phyloP scores from a whole-genome alignment of 495 filamentous ascomycete species.

The Parathielavia hyrcaniae region DNA sequence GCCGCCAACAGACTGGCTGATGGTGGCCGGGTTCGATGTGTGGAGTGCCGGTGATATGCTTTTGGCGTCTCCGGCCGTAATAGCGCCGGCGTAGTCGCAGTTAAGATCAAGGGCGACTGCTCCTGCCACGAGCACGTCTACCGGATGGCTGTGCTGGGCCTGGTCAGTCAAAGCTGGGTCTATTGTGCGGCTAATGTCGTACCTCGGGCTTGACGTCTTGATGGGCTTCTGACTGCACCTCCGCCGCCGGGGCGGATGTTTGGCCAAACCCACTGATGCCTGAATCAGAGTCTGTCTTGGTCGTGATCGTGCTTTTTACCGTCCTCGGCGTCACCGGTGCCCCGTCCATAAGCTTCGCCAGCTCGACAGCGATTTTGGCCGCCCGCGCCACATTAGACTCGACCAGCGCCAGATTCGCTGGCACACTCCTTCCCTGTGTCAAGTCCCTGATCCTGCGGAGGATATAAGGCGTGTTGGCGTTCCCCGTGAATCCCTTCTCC shows the following conservation, averaged over 20 bases:
- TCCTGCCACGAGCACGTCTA: constrained; percentile 78
- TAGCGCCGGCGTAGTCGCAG: constrained; percentile 57
- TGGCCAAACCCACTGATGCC: background rate
- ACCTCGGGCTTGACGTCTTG: constrained; percentile 2
- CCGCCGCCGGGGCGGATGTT: background rate
- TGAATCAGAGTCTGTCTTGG: background rate
- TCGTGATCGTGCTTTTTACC: constrained; percentile 2
- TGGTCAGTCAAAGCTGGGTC: background rate
- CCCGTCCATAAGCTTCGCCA: constrained; percentile 51
- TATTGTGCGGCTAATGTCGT: background rate
- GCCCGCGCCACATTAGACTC: constrained; percentile 74
- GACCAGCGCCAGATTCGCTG: constrained; percentile 71
- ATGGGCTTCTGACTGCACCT: background rate
- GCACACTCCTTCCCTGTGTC: constrained; percentile 63
- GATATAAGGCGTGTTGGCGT: constrained; percentile 83
- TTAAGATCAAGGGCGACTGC: constrained; percentile 82
- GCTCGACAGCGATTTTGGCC: constrained; percentile 69
- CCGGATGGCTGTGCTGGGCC: constrained; percentile 19
- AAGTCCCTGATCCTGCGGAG: constrained; percentile 73
- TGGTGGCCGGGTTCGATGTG: constrained; percentile 81
- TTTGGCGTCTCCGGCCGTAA: constrained; percentile 13
- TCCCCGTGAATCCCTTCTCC: constrained; percentile 61
- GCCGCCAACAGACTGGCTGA: constrained; percentile 79
- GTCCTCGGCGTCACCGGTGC: constrained; percentile 11
- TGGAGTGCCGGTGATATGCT: constrained; percentile 50